phyloP scores from a whole-genome alignment of 1,139 yeast genomes.

The Candida buenavistaensis region DNA sequence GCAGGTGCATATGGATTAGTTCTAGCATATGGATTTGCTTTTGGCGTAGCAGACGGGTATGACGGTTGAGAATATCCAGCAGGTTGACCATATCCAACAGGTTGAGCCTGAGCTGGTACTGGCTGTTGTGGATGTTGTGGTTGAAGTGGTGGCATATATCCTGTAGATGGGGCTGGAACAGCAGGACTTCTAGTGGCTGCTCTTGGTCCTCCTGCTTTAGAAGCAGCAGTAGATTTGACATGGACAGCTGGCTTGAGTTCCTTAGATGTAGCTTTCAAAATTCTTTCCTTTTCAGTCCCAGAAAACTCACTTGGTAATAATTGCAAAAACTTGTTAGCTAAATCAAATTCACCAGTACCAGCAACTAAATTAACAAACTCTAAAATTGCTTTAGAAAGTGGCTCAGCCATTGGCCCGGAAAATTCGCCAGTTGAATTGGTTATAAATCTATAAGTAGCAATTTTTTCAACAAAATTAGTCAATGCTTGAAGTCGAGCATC shows the following conservation, averaged over 20 bases:
- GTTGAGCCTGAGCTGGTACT: slow-evolving; percentile 8
- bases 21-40: slow-evolving; percentile 26
- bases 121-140: slow-evolving; percentile 7
- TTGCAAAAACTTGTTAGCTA: slow-evolving; percentile 71
- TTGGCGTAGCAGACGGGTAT: slow-evolving; percentile 16
- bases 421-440: slow-evolving; percentile 41
- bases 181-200: slow-evolving; percentile 4
- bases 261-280: slow-evolving; percentile 53
- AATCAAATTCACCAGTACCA: slow-evolving; percentile 78
- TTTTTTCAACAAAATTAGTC: slow-evolving; percentile 79
- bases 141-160: slow-evolving; percentile 4
- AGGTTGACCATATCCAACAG: slow-evolving; percentile 14
- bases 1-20: slow-evolving; percentile 31
- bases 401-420: slow-evolving; percentile 49
- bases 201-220: slow-evolving; percentile 1
- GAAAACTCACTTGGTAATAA: slow-evolving; percentile 63
- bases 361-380: slow-evolving; percentile 84
- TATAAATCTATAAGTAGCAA: slow-evolving; percentile 70
- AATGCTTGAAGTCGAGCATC: slow-evolving; percentile 86
- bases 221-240: slow-evolving; percentile 1
- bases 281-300: slow-evolving; percentile 72
- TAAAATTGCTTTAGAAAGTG: slow-evolving; percentile 56
- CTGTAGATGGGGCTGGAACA: slow-evolving; percentile 8
- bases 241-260: slow-evolving; percentile 6
- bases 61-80: slow-evolving; percentile 15